phyloP scores from a whole-genome alignment of 2,329 filamentous ascomycete genomes.

The Beauveria sp. region DNA sequence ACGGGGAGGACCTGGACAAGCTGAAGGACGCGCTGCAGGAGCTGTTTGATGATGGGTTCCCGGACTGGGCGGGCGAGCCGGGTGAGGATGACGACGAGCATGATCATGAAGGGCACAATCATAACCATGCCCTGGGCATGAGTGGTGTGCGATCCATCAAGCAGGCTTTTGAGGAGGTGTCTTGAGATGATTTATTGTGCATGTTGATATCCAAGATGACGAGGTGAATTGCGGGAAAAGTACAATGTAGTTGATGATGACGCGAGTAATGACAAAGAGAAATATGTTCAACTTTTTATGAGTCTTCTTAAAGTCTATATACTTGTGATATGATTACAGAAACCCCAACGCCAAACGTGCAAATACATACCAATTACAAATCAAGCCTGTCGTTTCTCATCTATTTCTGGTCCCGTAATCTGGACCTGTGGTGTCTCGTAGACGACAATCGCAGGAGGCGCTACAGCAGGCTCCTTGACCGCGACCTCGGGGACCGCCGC shows the following conservation, averaged over 20 bases:
- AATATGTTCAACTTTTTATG: no score
- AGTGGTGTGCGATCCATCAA: slow-evolving; percentile 6
- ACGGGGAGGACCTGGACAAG: slow-evolving; percentile 17
- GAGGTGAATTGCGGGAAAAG: neutral
- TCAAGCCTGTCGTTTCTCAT: slow-evolving; percentile 1
- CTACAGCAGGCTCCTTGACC: neutral
- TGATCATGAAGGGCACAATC: slow-evolving; percentile 19
- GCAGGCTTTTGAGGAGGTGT: slow-evolving; percentile 6
- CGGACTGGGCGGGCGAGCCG: slow-evolving; percentile 47
- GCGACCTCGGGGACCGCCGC: neutral
- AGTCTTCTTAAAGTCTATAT: neutral
- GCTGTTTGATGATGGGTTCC: slow-evolving; percentile 52
- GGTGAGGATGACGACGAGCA: slow-evolving; percentile 33
- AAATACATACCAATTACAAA: slow-evolving; percentile 11
- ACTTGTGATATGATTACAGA: neutral
- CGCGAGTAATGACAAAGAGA: no score
- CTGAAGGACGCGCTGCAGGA: slow-evolving; percentile 39
- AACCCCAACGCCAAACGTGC: neutral
- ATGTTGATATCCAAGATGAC: neutral
- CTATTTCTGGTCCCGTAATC: neutral
- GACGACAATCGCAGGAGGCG: slow-evolving; percentile 8
- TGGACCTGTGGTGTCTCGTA: slow-evolving; percentile 5
- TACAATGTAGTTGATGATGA: neutral
- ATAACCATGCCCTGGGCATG: slow-evolving; percentile 7
- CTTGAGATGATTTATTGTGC: neutral